Evolutionary conservation across 257 asterid species (phyloP).

Genomic region (Penstemon barbatus): DNA sequence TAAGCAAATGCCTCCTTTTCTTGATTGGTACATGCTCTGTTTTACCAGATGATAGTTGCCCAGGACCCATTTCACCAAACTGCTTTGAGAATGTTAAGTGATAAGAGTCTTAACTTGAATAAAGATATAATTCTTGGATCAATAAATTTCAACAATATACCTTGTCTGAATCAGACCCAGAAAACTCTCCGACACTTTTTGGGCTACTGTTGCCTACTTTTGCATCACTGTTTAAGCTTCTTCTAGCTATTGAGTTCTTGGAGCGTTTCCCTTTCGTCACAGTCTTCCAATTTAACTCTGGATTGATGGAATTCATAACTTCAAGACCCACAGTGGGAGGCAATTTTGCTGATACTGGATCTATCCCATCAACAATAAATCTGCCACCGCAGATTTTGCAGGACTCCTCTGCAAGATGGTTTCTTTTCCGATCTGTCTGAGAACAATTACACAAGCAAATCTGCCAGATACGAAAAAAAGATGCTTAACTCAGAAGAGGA

Average conservation of each 20-base stretch:
- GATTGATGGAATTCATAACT: conserved; percentile 46
- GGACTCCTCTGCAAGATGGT: conserved; percentile 27
- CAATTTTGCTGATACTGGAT: conserved; percentile 41
- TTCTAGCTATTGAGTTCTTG: conserved; percentile 57
- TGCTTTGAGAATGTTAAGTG: conserved; percentile 29
- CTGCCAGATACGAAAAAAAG: conserved; percentile 35
- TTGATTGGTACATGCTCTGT: conserved; percentile 56
- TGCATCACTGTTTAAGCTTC: conserved; percentile 36
- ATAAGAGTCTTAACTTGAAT: not conserved
- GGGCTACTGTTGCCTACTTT: conserved; percentile 52
- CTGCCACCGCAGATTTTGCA: conserved; percentile 37
- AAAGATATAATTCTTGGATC: not conserved
- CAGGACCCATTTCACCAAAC: conserved; percentile 43
- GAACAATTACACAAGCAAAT: conserved; percentile 36
- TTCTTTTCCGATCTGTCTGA: conserved; percentile 24
- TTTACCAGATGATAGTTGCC: conserved; percentile 43
- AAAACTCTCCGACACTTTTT: conserved; percentile 69
- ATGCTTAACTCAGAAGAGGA: conserved; percentile 5
- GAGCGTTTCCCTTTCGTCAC: conserved; percentile 75
- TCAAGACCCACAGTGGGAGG: conserved; percentile 50
- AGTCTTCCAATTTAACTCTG: conserved; percentile 65
- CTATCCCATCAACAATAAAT: conserved; percentile 35
- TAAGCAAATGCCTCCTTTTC: conserved; percentile 61
- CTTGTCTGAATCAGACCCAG: conserved; percentile 77
- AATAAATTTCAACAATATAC: conserved; percentile 30